Conservation (phyloP, 768 basidiomycete genomes). For the Leccinum broughii region DNA sequence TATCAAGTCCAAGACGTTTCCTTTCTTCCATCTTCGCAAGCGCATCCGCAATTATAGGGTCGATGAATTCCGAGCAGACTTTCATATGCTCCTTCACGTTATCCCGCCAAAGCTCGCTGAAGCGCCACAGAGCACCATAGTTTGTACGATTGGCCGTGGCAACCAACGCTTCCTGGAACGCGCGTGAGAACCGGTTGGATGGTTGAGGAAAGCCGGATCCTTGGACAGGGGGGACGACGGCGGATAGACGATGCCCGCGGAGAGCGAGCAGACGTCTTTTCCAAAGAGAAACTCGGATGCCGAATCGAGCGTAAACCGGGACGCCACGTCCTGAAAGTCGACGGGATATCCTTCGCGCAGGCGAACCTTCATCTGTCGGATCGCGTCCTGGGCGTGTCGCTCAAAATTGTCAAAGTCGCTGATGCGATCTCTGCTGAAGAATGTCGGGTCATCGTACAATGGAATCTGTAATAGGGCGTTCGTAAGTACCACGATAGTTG, state of each 20-base stretch:
- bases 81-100: constrained; percentile 38
- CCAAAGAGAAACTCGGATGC: constrained; percentile 60
- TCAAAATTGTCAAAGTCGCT: constrained; percentile 44
- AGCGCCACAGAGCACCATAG: constrained; percentile 45
- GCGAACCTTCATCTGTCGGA: constrained; percentile 35
- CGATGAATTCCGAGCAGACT: constrained; percentile 46
- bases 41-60: constrained; percentile 47
- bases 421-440: constrained; percentile 41
- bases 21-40: constrained; percentile 36
- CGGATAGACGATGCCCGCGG: constrained; percentile 40
- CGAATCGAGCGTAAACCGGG: constrained; percentile 56
- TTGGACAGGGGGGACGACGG: constrained; percentile 23
- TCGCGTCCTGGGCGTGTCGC: constrained; percentile 33
- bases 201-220: constrained; percentile 16
- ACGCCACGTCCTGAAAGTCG: constrained; percentile 45
- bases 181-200: too few relatives aligned
- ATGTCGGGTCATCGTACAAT: constrained; percentile 43
- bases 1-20: constrained; percentile 6
- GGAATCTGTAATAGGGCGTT: constrained; percentile 32
- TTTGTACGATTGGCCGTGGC: constrained; percentile 34
- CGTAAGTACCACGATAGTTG: too few relatives aligned
- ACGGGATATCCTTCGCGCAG: constrained; percentile 39
- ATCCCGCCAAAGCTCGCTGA: constrained; percentile 47
- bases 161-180: constrained; percentile 20
- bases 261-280: constrained; percentile 36